Base-by-base conservation (phyloP, 108 stramenopile species). In the Cyclotella distinguenda region DNA sequence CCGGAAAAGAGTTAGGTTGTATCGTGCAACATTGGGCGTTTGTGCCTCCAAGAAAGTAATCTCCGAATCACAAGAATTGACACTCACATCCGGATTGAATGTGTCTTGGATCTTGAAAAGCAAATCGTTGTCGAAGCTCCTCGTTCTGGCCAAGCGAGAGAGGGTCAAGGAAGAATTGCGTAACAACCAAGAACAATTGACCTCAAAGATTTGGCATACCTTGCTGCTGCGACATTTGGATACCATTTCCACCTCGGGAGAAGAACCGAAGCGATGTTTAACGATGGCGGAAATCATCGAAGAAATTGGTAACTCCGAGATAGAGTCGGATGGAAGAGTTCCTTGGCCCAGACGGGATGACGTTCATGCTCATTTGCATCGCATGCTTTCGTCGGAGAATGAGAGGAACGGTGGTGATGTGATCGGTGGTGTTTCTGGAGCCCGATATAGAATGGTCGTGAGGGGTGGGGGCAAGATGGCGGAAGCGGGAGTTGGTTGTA, bases 91-190 rank as follows among this genome's bases (percentile, higher is more conserved):
- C 7, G 64, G 73, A 35, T 25, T 87, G 45, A 63, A 78, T 18
- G 27, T 89, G 21, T 64, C 83, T 13, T 46, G 32, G 19, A 53
- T 90, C n/a, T 48, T 54, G 3, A 31, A 66, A 3, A 87, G 85
- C 68, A 86, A 82, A 55, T 60, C 68, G 0, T 57, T 90, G 64
- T 53, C 74, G 21, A 85, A 85, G 61, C 47, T 87, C 38, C 63
- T 90, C 15, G 83, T 90, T 3, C 38, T 86, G 45, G 89, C 89
- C 13, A 90, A 90, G 66, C 69, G 89, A 44, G 74, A 76, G 34
- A 62, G 49, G 39, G 66, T 76, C 0, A 76, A 76, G 28, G 48
- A 64, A 31, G 62, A 76, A 23, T 52, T 76, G 18, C 60, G 67
- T 12, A 45, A 34, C n/a, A 53, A 63, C 35, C 67, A 64, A 50